Conservation (phyloP, 768 basidiomycete species). For the Serendipita sp. region DNA sequence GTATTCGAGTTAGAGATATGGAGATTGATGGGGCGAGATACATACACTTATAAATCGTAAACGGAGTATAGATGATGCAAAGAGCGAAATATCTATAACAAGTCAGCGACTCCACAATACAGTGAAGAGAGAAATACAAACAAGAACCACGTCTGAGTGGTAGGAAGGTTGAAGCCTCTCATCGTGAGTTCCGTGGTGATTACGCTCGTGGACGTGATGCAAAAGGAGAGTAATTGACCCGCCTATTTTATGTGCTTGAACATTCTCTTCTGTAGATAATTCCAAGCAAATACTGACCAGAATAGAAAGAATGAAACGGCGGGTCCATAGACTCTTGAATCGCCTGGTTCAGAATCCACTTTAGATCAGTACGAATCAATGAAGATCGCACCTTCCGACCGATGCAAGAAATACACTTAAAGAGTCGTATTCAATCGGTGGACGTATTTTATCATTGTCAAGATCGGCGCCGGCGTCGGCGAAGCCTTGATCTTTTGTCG, state of each 20-base stretch:
- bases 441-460: conserved; percentile 20
- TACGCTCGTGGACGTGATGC: conserved; percentile 79
- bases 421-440: conserved; percentile 55
- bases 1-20: conserved; percentile 1
- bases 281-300: conserved; percentile 18
- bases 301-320: conserved; percentile 49
- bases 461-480: neutral
- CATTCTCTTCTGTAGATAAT: neutral
- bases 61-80: conserved; percentile 64
- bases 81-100: conserved; percentile 54
- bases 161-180: conserved; percentile 56
- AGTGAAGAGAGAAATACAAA: conserved; percentile 23
- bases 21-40: conserved; percentile 15
- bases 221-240: conserved; percentile 71
- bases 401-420: conserved; percentile 25
- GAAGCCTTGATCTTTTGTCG: neutral
- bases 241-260: conserved; percentile 18
- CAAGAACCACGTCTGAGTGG: conserved; percentile 76
- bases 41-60: conserved; percentile 72
- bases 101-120: neutral
- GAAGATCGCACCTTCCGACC: neutral
- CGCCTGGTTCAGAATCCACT: conserved; percentile 20
- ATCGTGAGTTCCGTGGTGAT: conserved; percentile 62
- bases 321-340: conserved; percentile 65
- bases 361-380: neutral